A percentile compares a stretch with the other conserved stretches of the same genome.
Evolutionary conservation across 805 yeast species (phyloP).

Genomic region (Starmerella floricola): DNA sequence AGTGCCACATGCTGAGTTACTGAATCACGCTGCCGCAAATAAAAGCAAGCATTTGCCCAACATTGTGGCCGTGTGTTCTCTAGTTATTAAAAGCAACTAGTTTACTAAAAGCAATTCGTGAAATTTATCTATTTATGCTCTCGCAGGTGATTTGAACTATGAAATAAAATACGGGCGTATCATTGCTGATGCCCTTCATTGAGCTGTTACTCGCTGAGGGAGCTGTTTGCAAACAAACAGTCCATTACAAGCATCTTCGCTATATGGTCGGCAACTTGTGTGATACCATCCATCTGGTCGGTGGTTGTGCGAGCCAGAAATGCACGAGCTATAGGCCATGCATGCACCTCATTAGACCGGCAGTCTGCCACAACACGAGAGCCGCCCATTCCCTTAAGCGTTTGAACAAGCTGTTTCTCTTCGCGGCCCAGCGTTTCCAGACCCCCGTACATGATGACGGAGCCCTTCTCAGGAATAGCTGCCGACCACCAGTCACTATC

Average conservation of each 20-base stretch:
- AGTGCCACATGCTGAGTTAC: too few relatives aligned
- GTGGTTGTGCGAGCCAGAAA: constrained; percentile 34
- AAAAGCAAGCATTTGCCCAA: too few relatives aligned
- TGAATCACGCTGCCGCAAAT: too few relatives aligned
- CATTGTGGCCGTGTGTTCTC: too few relatives aligned
- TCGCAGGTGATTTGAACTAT: too few relatives aligned
- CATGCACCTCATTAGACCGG: constrained; percentile 32
- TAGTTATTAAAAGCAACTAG: too few relatives aligned
- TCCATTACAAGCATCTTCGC: constrained; percentile 37
- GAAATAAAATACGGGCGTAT: too few relatives aligned
- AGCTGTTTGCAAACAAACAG: constrained; percentile 19
- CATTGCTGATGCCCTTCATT: background rate
- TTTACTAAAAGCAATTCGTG: too few relatives aligned
- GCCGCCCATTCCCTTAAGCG: constrained; percentile 24
- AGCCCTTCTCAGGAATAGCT: constrained; percentile 35
- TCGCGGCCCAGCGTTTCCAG: constrained; percentile 34
- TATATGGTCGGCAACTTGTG: constrained; percentile 31
- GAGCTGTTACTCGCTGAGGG: background rate
- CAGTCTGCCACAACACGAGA: constrained; percentile 28
- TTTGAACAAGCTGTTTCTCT: constrained; percentile 28
- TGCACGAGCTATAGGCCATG: constrained; percentile 39
- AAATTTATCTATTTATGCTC: too few relatives aligned
- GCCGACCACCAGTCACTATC: constrained; percentile 31
- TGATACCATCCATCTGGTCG: constrained; percentile 36
- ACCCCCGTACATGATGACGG: constrained; percentile 35